Percentiles rank a stretch among this genome's conserved stretches.
These are phyloP conservation scores for Alternaria brassicae DNA, from an alignment of 2,329 filamentous ascomycete species.

Conservation along the genomic window DNA sequence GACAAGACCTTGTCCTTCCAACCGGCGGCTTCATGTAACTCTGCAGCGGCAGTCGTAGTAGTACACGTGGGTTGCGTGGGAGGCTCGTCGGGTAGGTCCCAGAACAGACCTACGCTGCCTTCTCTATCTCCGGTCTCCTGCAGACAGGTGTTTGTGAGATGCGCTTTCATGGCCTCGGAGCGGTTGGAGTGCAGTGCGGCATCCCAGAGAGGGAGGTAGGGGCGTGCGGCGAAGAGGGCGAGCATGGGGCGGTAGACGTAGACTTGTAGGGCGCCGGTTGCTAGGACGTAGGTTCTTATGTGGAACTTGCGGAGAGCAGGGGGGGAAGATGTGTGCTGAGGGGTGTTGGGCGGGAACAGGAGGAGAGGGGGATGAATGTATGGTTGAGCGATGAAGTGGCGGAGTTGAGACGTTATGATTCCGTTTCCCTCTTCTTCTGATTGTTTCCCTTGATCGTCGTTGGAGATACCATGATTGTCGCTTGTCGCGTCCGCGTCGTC, in stretches of 20 bases:
- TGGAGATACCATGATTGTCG: conserved; percentile 30
- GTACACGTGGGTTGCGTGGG: conserved; percentile 26
- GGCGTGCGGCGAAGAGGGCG: conserved; percentile 81
- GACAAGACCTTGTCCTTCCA: conserved; percentile 70
- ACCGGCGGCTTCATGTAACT: background rate
- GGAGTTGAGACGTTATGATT: conserved; percentile 86
- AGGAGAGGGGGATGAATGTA: conserved; percentile 92
- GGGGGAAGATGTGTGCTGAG: background rate
- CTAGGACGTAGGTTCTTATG: conserved; percentile 88
- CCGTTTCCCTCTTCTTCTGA: conserved; percentile 52
- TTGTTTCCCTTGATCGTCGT: conserved; percentile 23
- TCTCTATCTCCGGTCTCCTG: conserved; percentile 67
- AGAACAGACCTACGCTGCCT: conserved; percentile 77
- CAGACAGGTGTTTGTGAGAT: conserved; percentile 95
- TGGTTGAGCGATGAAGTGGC: conserved; percentile 94
- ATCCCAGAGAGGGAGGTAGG: conserved; percentile 71
- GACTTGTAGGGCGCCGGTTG: conserved; percentile 76
- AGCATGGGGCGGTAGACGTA: conserved; percentile 93
- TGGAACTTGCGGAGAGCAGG: conserved; percentile 80
- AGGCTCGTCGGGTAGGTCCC: conserved; percentile 63
- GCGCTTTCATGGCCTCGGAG: conserved; percentile 66
- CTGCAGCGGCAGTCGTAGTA: background rate
- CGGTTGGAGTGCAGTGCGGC: conserved; percentile 24
- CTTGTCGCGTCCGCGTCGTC: conserved; percentile 50
- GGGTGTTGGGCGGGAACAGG: conserved; percentile 54